phyloP scores from a whole-genome alignment of 1,139 yeast genomes.

The Hyphopichia buzzinii region DNA sequence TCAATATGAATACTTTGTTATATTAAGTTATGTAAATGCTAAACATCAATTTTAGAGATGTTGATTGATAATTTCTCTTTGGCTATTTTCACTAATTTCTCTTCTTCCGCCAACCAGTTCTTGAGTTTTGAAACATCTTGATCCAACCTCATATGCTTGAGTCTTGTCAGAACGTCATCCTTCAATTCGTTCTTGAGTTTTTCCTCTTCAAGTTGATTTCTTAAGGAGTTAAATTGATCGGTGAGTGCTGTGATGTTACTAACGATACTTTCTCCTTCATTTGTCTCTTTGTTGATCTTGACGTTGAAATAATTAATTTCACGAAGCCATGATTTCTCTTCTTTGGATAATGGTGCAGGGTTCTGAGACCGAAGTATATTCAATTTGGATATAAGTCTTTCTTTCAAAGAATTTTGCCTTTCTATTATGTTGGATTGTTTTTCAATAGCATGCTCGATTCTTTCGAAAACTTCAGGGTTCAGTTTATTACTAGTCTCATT shows the following conservation, averaged over 20 bases:
- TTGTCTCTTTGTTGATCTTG: slow-evolving; percentile 8
- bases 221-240: not conserved
- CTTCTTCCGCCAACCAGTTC: slow-evolving; percentile 1
- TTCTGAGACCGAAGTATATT: slow-evolving; percentile 18
- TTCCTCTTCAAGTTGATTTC: not conserved
- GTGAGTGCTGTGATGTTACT: not conserved
- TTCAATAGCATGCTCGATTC: slow-evolving; percentile 12
- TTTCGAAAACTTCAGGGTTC: slow-evolving; percentile 6
- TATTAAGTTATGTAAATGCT: not conserved
- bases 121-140: slow-evolving; percentile 2
- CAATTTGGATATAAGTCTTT: slow-evolving; percentile 21
- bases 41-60: not conserved
- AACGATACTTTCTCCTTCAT: not conserved
- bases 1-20: not conserved
- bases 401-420: slow-evolving; percentile 21
- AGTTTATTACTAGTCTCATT: slow-evolving; percentile 1
- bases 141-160: not conserved
- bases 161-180: not conserved
- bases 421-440: slow-evolving; percentile 23
- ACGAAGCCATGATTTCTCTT: slow-evolving; percentile 37
- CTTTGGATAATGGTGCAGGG: slow-evolving; percentile 32
- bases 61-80: not conserved
- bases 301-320: slow-evolving; percentile 31
- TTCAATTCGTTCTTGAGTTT: not conserved
- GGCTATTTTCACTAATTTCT: not conserved